A percentile compares a stretch with the other conserved stretches of the same genome.
Conservation (phyloP, 768 basidiomycete genomes). For the Hericium erinaceus region DNA sequence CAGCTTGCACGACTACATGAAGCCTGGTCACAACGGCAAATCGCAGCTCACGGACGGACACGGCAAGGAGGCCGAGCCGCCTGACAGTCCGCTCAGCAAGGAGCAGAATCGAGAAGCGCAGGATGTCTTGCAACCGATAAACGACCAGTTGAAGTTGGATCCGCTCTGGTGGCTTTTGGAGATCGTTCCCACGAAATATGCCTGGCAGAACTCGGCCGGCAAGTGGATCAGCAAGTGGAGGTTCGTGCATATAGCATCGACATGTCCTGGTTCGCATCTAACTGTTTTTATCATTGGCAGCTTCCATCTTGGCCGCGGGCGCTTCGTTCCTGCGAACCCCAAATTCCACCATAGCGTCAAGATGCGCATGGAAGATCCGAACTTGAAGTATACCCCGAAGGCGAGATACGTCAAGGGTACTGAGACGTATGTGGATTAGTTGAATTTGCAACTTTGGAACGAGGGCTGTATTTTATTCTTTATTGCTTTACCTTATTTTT, state of each 20-base stretch:
- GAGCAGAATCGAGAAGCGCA: not conserved
- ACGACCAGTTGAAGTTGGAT: constrained; percentile 39
- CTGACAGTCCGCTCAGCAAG: not conserved
- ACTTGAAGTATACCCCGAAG: constrained; percentile 46
- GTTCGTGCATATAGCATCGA: constrained; percentile 30
- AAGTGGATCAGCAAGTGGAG: constrained; percentile 44
- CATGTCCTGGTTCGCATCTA: not conserved
- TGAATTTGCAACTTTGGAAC: not conserved
- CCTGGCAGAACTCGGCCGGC: constrained; percentile 48
- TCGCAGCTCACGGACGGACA: not conserved
- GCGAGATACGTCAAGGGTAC: constrained; percentile 41
- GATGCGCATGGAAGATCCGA: constrained; percentile 39
- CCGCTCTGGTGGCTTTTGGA: constrained; percentile 68
- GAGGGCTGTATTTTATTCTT: not conserved
- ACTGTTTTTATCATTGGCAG: constrained; percentile 18
- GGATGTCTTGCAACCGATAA: constrained; percentile 38
- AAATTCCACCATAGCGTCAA: constrained; percentile 58
- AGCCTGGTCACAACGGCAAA: not conserved
- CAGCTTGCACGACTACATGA: not conserved
- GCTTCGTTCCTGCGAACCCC: constrained; percentile 39
- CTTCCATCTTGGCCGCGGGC: constrained; percentile 48
- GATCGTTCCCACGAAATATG: constrained; percentile 42
- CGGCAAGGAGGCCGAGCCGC: not conserved
- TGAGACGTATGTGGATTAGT: constrained; percentile 33
- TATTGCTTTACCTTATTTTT: not conserved